phyloP scores from a whole-genome alignment of 2,329 filamentous ascomycete species.

The Dendryphion nanum region DNA sequence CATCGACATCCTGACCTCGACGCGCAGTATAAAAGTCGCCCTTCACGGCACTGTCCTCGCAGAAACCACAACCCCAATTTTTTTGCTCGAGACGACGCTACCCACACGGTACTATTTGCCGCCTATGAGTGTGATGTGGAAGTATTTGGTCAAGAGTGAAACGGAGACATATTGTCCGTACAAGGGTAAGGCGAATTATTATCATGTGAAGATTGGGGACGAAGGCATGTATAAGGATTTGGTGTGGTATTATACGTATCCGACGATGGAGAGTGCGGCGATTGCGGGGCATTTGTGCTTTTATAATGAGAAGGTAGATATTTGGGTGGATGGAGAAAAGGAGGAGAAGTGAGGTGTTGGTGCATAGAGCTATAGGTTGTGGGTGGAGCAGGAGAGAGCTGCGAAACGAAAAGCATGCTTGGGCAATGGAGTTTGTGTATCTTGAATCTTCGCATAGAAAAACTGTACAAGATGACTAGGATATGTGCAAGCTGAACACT shows the following conservation, averaged over 20 bases:
- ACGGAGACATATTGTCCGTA: slow-evolving; percentile 64
- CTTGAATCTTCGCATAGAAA: too few species aligned
- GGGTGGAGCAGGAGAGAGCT: too few species aligned
- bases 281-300: slow-evolving; percentile 62
- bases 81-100: slow-evolving; percentile 61
- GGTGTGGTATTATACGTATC: slow-evolving; percentile 63
- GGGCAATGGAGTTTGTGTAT: too few species aligned
- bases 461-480: too few species aligned
- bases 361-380: too few species aligned
- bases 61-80: slow-evolving; percentile 44
- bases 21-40: slow-evolving; percentile 53
- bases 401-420: too few species aligned
- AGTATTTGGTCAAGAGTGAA: slow-evolving; percentile 49
- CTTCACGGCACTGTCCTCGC: slow-evolving; percentile 49
- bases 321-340: slow-evolving; percentile 56
- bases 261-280: slow-evolving; percentile 55
- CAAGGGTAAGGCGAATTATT: slow-evolving; percentile 65
- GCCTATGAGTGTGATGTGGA: slow-evolving; percentile 49
- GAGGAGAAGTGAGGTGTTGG: slow-evolving; percentile 23
- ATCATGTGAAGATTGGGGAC: slow-evolving; percentile 52
- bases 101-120: slow-evolving; percentile 61
- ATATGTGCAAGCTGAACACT: too few species aligned
- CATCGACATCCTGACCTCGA: slow-evolving; percentile 59
- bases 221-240: slow-evolving; percentile 50
- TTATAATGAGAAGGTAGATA: slow-evolving; percentile 67